Conservation (phyloP, 2,329 filamentous ascomycete species). For the Trichoderma atroviride region DNA sequence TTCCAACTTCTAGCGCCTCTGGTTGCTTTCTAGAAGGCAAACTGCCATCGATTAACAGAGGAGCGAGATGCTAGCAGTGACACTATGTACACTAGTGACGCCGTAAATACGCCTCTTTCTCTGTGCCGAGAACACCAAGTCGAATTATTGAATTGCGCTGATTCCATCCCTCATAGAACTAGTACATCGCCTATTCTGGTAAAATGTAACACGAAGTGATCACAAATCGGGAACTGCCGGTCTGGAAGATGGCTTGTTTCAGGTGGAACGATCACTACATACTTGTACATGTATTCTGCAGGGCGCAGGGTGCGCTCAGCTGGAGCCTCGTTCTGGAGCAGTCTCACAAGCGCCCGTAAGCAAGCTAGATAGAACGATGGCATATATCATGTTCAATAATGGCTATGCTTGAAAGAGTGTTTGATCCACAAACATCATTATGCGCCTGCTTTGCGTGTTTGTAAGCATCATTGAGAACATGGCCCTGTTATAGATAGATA, state of each 20-base stretch:
- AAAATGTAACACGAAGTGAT: not conserved
- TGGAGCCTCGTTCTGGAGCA: not conserved
- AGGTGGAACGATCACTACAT: not conserved
- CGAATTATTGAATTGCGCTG: not conserved
- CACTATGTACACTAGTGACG: not conserved
- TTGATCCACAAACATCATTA: not conserved
- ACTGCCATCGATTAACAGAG: not conserved
- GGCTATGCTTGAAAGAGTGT: not conserved
- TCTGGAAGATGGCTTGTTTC: not conserved
- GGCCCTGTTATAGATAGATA: not conserved
- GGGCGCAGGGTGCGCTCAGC: not conserved
- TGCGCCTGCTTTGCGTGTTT: not conserved
- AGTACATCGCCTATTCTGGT: not conserved
- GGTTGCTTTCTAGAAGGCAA: not conserved
- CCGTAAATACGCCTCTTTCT: not conserved
- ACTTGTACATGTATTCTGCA: not conserved
- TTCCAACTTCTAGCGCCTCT: constrained; percentile 8
- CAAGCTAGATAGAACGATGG: not conserved
- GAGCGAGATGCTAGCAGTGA: not conserved
- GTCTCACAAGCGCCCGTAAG: not conserved
- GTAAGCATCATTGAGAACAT: not conserved
- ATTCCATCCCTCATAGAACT: not conserved
- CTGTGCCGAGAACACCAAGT: not conserved
- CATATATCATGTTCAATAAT: not conserved
- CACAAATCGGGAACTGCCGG: not conserved